Evolutionary conservation across 805 yeast genomes (phyloP).

Genomic region (Starmera dryadoides): DNA sequence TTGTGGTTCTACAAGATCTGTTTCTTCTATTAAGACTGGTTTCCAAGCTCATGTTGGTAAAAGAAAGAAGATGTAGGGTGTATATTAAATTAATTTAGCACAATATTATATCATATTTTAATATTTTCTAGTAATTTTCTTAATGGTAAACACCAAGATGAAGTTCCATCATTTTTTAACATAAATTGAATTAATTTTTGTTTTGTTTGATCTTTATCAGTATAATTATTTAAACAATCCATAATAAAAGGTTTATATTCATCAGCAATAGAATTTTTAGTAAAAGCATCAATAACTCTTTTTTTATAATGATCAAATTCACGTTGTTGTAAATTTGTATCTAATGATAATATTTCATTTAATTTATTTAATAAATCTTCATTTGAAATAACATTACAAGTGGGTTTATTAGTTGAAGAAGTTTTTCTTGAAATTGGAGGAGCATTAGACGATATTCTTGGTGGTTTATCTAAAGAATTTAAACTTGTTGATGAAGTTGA

Average conservation of each 20-base stretch:
- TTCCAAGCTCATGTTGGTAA: slow-evolving; percentile 97
- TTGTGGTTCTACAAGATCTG: slow-evolving; percentile 97
- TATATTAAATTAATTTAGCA: slow-evolving; percentile 1
- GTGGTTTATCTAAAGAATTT: neutral
- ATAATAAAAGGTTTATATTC: slow-evolving; percentile 21
- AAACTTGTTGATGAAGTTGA: neutral
- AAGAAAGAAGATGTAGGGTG: slow-evolving; percentile 55
- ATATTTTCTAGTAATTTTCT: slow-evolving; percentile 40
- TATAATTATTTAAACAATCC: slow-evolving; percentile 15
- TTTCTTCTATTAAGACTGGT: slow-evolving; percentile 96
- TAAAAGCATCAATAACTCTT: slow-evolving; percentile 28
- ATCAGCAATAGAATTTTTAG: slow-evolving; percentile 19
- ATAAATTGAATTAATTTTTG: slow-evolving; percentile 40
- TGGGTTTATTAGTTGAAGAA: neutral
- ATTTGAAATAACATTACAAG: slow-evolving; percentile 2
- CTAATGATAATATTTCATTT: slow-evolving; percentile 16
- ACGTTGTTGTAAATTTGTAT: slow-evolving; percentile 28
- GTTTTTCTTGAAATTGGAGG: slow-evolving; percentile 2
- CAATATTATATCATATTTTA: neutral
- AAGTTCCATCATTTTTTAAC: slow-evolving; percentile 48
- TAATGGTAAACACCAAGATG: slow-evolving; percentile 63
- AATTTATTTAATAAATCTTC: slow-evolving; percentile 17
- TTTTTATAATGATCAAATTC: slow-evolving; percentile 37
- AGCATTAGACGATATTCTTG: neutral
- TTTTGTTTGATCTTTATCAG: slow-evolving; percentile 24